Base-by-base conservation (phyloP, 306 rosid genomes). In the Gynostemma pentaphyllum region DNA sequence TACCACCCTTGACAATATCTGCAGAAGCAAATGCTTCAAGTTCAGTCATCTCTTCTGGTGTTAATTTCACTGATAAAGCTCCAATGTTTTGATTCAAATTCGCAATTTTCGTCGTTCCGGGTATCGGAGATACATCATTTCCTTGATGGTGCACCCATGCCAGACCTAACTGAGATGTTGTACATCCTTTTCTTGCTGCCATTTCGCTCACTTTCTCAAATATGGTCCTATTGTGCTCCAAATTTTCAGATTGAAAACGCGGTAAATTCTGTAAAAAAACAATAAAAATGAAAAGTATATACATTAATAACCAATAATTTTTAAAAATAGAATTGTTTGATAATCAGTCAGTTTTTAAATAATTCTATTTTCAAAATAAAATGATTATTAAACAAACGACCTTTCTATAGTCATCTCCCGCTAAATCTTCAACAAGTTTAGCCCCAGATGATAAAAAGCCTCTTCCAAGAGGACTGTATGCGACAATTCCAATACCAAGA, bases 401-500 rank as follows among this genome's bases (percentile, higher is more conserved):
- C 91, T 79, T 67, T n/a, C 87, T 68, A 60, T 6, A 68, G 55
- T 85, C 85, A 56, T 68, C 66, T 0, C 50, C 13, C 1, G 62
- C 0, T 4, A 81, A 53, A 26, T 21, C 66, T 18, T 75, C 80
- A 9, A 85, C 45, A 5, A 73, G 0, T 64, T 77, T 77, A 9
- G n/a, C n/a, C n/a, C n/a, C n/a, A n/a, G n/a, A n/a, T n/a, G n/a
- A n/a, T n/a, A n/a, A n/a, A n/a, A n/a, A n/a, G n/a, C n/a, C n/a
- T n/a, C n/a, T n/a, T n/a, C n/a, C n/a, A n/a, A n/a, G n/a, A n/a
- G n/a, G n/a, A n/a, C n/a, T n/a, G n/a, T n/a, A n/a, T n/a, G n/a
- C n/a, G n/a, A n/a, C n/a, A n/a, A n/a, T n/a, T n/a, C 87, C 90
- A 29, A 79, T 81, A 29, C 84, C 85, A 4, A 84, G 81, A 27